phyloP scores from a whole-genome alignment of 176 grass and related monocot genomes.

The Oryza brachyantha region DNA sequence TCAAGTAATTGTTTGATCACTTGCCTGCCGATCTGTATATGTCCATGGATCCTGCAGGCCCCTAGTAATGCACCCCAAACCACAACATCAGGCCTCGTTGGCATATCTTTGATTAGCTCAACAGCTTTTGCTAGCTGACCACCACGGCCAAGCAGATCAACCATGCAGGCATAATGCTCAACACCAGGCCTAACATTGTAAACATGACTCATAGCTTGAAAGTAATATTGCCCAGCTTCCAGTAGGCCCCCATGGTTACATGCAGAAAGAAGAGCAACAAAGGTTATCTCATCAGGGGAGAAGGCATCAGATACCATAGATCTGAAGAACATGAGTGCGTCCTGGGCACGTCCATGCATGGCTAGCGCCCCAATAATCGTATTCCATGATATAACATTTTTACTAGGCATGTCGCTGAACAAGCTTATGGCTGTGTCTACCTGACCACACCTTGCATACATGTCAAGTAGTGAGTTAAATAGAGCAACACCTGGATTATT shows the following conservation, averaged over 20 bases:
- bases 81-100: conserved; percentile 57
- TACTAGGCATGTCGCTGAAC: conserved; percentile 35
- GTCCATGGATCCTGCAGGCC: conserved; percentile 51
- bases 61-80: conserved; percentile 55
- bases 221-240: conserved; percentile 42
- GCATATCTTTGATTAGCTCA: conserved; percentile 50
- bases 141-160: conserved; percentile 45
- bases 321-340: conserved; percentile 35
- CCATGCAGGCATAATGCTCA: conserved; percentile 60
- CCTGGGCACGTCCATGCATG: conserved; percentile 41
- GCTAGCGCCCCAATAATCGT: conserved; percentile 51
- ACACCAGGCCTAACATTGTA: conserved; percentile 45
- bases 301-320: conserved; percentile 36
- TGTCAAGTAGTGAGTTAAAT: conserved; percentile 47
- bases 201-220: conserved; percentile 33
- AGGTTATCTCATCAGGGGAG: conserved; percentile 47
- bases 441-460: conserved; percentile 56
- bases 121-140: conserved; percentile 40
- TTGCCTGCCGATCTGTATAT: conserved; percentile 33
- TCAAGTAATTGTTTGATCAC: conserved; percentile 47
- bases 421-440: conserved; percentile 36
- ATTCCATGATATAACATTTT: conserved; percentile 50
- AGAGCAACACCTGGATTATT: conserved; percentile 20
- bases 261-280: conserved; percentile 49
- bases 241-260: conserved; percentile 48